A percentile compares a stretch with the other conserved stretches of the same genome.
phyloP scores from a whole-genome alignment of 2,329 filamentous ascomycete genomes.

The Penicillium concentricum region DNA sequence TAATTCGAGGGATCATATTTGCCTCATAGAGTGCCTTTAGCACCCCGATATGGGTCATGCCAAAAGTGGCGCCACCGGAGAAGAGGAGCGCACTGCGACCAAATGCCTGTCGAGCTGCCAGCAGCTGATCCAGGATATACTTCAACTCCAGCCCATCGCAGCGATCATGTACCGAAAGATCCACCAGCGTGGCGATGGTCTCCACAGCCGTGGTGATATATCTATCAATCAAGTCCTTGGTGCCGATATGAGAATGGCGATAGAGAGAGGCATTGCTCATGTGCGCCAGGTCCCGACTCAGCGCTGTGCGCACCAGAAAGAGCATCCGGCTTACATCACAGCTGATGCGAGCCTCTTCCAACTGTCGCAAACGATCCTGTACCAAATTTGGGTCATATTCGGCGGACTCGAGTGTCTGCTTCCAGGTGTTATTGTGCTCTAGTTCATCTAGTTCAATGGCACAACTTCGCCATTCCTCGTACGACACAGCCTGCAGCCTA shows the following conservation, averaged over 20 bases:
- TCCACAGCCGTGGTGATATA: constrained; percentile 79
- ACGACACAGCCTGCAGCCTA: constrained; percentile 59
- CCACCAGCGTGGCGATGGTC: constrained; percentile 71
- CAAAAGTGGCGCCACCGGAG: constrained; percentile 84
- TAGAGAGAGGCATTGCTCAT: constrained; percentile 85
- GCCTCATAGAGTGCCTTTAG: constrained; percentile 76
- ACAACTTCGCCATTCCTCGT: constrained; percentile 71
- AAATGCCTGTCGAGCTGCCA: constrained; percentile 74
- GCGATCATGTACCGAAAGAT: constrained; percentile 54
- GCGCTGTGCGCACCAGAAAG: constrained; percentile 73
- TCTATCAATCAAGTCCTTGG: constrained; percentile 79
- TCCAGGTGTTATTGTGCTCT: constrained; percentile 81
- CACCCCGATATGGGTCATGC: constrained; percentile 89
- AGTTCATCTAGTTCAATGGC: constrained; percentile 75
- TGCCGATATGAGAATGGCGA: constrained; percentile 79
- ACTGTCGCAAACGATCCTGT: constrained; percentile 64
- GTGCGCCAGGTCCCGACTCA: constrained; percentile 77
- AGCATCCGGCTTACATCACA: constrained; percentile 76
- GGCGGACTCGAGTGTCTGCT: constrained; percentile 62
- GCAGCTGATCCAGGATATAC: constrained; percentile 64
- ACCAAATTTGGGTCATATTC: constrained; percentile 74
- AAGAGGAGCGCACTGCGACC: constrained; percentile 80
- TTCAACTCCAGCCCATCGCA: constrained; percentile 58
- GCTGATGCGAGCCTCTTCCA: constrained; percentile 70
- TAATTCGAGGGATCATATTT: constrained; percentile 75